A percentile compares a stretch with the other conserved stretches of the same genome.
These are phyloP conservation scores for Stylosanthes scabra DNA, from an alignment of 331 rosid genomes.

Conservation along the genomic window DNA sequence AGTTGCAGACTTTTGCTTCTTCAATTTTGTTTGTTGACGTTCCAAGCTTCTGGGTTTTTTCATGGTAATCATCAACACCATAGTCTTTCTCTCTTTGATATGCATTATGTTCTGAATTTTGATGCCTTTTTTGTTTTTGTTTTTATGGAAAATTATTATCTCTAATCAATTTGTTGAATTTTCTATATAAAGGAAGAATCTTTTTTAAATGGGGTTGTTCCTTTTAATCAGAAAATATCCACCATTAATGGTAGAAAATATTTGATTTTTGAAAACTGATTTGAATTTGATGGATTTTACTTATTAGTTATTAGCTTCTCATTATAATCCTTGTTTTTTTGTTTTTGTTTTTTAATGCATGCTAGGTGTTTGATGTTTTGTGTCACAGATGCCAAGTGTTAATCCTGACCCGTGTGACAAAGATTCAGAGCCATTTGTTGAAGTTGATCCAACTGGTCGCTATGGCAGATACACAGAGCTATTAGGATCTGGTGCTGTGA, in stretches of 20 bases:
- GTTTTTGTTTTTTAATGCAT: not conserved
- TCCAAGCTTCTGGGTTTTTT: constrained; percentile 24
- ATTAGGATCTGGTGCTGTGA: constrained; percentile 73
- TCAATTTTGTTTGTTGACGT: not conserved
- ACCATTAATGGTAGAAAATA: not conserved
- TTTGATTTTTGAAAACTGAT: not conserved
- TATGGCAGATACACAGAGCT: constrained; percentile 74
- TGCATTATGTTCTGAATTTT: constrained; percentile 10
- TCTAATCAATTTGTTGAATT: not conserved
- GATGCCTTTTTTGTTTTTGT: not conserved
- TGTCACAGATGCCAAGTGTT: constrained; percentile 55
- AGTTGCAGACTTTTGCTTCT: constrained; percentile 15
- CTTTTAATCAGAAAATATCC: too few relatives aligned
- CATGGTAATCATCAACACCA: constrained; percentile 36
- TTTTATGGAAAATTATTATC: not conserved
- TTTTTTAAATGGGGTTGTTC: not conserved
- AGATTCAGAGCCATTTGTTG: constrained; percentile 65
- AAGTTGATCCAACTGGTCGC: constrained; percentile 61
- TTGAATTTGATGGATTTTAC: not conserved
- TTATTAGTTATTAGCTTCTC: not conserved
- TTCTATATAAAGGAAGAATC: constrained; percentile 6
- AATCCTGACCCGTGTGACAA: constrained; percentile 42
- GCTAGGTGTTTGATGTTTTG: not conserved
- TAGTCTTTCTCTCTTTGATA: not conserved
- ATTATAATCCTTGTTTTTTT: not conserved